Base-by-base conservation (phyloP, 169 alveolate species). In the Toxoplasma gondii region DNA sequence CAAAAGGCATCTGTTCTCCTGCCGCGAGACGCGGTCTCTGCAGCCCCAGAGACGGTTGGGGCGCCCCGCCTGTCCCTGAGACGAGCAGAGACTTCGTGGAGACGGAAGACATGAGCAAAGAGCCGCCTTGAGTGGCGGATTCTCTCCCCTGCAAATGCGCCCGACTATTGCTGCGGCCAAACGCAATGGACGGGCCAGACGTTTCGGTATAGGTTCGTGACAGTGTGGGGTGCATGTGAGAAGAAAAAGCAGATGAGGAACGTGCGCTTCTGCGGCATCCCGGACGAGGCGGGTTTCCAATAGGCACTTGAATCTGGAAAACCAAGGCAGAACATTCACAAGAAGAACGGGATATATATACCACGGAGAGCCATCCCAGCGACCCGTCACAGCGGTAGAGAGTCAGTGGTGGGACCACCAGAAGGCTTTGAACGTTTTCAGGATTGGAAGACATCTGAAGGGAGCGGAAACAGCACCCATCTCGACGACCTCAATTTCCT, bases 21-120 rank as follows among this genome's bases (percentile, higher is more conserved):
- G 36, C 64, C 70, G 17, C 67, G 86, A 49, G 69, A 69, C 93
- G 93, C 87, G 58, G 93, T 45, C 86, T 36, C 93, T 64, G 74
- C n/a, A 64, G 74, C 4, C 88, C 31, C 80, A 2, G 39, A 45
- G 31, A 22, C 90, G 5, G n/a, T 19, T 10, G 80, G 53, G 16
- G 83, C 92, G 44, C 58, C 92, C 41, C 81, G 58, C 34, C 84
- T 36, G 90, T 9, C 90, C 19, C 67, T 44, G 70, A 36, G 69
- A 39, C 19, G 67, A 36, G 53, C 27, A 83, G 67, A 41, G 90
- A 83, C 90, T 83, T 44, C 43, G 27, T n/a, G 17, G 54, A 44
- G 38, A 45, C 38, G 67, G 70, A 43, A 9, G 90, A 83, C 90
- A 39, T 5, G 70, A 83, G 67, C 29, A 34, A 83, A 41, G 67